These are phyloP conservation scores for Sporothrix humicola DNA, from an alignment of 2,329 filamentous ascomycete species.

Conservation along the genomic window DNA sequence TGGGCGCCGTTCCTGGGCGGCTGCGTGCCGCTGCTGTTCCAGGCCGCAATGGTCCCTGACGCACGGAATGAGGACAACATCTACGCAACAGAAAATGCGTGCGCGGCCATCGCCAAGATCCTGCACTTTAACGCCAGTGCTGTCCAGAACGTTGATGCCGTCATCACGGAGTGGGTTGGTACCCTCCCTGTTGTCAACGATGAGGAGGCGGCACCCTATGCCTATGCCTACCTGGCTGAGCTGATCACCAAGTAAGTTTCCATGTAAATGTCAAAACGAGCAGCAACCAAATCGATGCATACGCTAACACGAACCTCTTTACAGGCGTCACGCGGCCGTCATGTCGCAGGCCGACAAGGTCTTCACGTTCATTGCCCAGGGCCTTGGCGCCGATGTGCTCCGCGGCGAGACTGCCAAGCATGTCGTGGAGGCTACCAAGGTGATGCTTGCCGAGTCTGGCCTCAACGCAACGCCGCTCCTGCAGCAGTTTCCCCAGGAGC, in stretches of 20 bases:
- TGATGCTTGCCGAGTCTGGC: constrained; percentile 73
- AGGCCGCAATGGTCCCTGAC: constrained; percentile 79
- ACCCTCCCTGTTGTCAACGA: constrained; percentile 93
- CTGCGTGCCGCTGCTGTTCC: constrained; percentile 81
- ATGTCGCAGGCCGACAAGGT: constrained; percentile 77
- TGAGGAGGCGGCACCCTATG: constrained; percentile 95
- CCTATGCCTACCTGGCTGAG: constrained; percentile 88
- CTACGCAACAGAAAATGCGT: constrained; percentile 97
- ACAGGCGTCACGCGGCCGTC: constrained; percentile 83
- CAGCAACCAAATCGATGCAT: neutral
- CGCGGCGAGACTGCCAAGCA: constrained; percentile 80
- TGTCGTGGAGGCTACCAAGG: constrained; percentile 78
- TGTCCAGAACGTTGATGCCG: constrained; percentile 75
- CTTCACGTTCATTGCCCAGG: constrained; percentile 84
- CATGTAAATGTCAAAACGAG: neutral
- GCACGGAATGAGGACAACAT: constrained; percentile 90
- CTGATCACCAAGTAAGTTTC: constrained; percentile 88
- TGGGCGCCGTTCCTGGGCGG: constrained; percentile 89
- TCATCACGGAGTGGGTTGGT: constrained; percentile 85
- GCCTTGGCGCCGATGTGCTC: constrained; percentile 87
- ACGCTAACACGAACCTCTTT: neutral
- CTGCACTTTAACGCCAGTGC: constrained; percentile 84
- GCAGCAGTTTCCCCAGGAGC: constrained; percentile 75
- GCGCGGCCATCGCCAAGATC: constrained; percentile 95
- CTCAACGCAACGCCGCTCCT: constrained; percentile 79